Evolutionary conservation across 768 basidiomycete genomes (phyloP), one percentile per base, ranked within the genome.

Genomic region (Hygrophorus russula): DNA sequence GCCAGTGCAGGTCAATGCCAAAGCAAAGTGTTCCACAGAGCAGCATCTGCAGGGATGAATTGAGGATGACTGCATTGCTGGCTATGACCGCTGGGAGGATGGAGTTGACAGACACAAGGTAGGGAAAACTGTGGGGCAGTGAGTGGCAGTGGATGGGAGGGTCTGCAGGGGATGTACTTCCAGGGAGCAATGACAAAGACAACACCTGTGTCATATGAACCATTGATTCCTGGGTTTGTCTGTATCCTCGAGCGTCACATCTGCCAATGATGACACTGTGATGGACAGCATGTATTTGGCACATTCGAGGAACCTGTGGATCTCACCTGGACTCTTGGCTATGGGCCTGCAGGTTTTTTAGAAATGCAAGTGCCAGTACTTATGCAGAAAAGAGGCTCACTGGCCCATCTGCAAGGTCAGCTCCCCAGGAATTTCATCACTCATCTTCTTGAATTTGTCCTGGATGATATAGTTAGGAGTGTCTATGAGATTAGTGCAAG

Each of bases 41-140:
- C 4, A 94, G 94, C 0, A 93, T 97, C 57, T 99, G 96, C 0
- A 94, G 96, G 1, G 92, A 94, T 0, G 96, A 93, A 59, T 98
- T 99, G 56, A 98, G 67, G 36, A 99, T 59, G 9, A 97, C 86
- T 0, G 87, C 63, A 58, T 99, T 98, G 24, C 96, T 86, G 4
- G 93, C 79, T 20, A 98, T 67, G 49, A 99, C 67, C 0, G 91
- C 88, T 1, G 96, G 96, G 17, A 99, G 73, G 40, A 98, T 78
- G 3, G 88, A 80, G 62, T 99, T 99, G 60, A 97, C 74, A 29
- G 88, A 78, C 29, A 81, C 82, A 24, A 98, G 78, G 63, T 91
- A 92, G 0, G 92, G 92, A 61, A 74, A 94, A 59, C 87, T 93
- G 55, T 7, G 39, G 18, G 17, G 18, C n/a, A 32, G 33, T 17